Evolutionary conservation across 1,139 yeast genomes (phyloP).

Genomic region (Zhuliangozyma parablackwelliae): DNA sequence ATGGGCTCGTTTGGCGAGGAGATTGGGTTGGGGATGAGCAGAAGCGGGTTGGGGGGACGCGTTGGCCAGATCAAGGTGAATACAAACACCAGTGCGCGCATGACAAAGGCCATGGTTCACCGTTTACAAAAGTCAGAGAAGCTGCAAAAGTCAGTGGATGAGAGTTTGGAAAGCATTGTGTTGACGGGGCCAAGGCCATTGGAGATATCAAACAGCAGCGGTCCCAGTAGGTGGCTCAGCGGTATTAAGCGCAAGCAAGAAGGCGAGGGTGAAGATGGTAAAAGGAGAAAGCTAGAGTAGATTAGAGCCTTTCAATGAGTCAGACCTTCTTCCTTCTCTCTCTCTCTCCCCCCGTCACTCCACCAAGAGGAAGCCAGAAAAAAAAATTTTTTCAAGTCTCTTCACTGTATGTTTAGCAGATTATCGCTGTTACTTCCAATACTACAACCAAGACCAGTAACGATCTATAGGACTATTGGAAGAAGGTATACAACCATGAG

Average conservation of each 20-base stretch:
- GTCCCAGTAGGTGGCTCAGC: neutral
- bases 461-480: no score
- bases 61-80: conserved; percentile 36
- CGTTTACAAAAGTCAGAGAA: conserved; percentile 27
- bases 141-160: conserved; percentile 12
- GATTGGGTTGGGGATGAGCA: conserved; percentile 76
- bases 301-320: no score
- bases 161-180: conserved; percentile 14
- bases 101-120: conserved; percentile 50
- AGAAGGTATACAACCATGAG: conserved; percentile 6
- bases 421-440: no score
- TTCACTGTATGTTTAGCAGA: no score
- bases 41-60: conserved; percentile 22
- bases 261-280: no score
- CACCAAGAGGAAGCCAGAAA: no score
- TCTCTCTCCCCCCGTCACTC: no score
- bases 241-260: no score
- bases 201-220: neutral
- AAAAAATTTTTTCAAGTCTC: no score
- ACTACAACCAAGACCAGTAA: no score
- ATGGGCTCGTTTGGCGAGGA: conserved; percentile 74
- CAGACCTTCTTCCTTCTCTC: no score
- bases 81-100: conserved; percentile 44
- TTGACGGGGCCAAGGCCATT: conserved; percentile 6
- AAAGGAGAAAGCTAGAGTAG: no score